phyloP scores from a whole-genome alignment of 2,329 filamentous ascomycete genomes.

The Cyclaneusma minus region DNA sequence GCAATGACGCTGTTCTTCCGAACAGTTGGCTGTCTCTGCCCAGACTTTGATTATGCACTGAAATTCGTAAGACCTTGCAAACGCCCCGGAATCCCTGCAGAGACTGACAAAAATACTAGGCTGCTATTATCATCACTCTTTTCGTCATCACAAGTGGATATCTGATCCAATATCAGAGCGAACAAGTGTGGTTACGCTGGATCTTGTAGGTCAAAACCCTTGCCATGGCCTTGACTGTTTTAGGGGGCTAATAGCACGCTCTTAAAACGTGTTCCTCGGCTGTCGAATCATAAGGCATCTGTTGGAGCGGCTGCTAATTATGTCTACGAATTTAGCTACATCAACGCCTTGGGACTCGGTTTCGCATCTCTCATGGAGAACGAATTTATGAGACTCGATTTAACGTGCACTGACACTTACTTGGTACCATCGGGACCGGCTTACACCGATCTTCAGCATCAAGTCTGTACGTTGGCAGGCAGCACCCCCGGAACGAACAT shows the following conservation, averaged over 20 bases:
- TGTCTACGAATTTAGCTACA: too few species aligned
- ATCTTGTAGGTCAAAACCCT: too few species aligned
- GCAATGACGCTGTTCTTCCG: conserved; percentile 67
- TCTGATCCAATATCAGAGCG: conserved; percentile 61
- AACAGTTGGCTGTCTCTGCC: conserved; percentile 58
- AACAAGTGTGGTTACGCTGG: conserved; percentile 67
- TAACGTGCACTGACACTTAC: conserved; percentile 52
- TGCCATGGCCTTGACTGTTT: too few species aligned
- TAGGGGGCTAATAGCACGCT: too few species aligned
- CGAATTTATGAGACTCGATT: conserved; percentile 55
- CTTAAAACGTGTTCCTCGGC: too few species aligned
- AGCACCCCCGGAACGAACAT: conserved; percentile 46
- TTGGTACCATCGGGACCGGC: conserved; percentile 56
- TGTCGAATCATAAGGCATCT: too few species aligned
- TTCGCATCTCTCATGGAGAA: conserved; percentile 77
- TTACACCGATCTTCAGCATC: conserved; percentile 57
- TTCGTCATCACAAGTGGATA: conserved; percentile 73
- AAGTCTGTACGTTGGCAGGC: conserved; percentile 69
- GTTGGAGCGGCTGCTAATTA: too few species aligned
- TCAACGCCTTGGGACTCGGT: conserved; percentile 58
- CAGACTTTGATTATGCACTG: conserved; percentile 74
- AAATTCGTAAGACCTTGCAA: too few species aligned
- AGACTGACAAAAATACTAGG: too few species aligned
- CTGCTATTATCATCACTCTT: conserved; percentile 64
- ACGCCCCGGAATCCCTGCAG: too few species aligned